Evolutionary conservation across 108 stramenopile genomes (phyloP).

Genomic region (Skeletonema marinoi): DNA sequence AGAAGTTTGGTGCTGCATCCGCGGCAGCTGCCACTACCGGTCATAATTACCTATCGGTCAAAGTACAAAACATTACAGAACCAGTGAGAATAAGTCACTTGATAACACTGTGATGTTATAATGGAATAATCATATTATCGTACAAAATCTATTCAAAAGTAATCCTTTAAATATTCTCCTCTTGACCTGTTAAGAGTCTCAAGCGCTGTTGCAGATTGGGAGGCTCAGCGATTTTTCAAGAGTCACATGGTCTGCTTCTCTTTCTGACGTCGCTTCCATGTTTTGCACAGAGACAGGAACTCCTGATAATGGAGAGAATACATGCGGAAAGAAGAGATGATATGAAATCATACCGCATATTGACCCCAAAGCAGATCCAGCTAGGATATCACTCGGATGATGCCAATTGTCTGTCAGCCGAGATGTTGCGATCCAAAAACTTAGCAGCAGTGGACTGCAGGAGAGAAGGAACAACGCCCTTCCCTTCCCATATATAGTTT

Average conservation of each 20-base stretch:
- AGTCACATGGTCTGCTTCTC: constrained; percentile 12
- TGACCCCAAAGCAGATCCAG: constrained; percentile 70
- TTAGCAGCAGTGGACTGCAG: constrained; percentile 27
- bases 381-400: constrained; percentile 80
- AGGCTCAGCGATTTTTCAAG: constrained; percentile 21
- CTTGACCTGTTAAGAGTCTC: neutral
- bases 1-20: constrained; percentile 29
- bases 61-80: constrained; percentile 13
- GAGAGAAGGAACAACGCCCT: constrained; percentile 20
- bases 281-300: constrained; percentile 49
- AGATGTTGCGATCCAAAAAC: constrained; percentile 45
- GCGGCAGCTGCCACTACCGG: constrained; percentile 33
- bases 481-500: constrained; percentile 11
- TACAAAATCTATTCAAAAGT: neutral
- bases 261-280: neutral
- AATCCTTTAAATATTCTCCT: neutral
- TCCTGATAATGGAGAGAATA: constrained; percentile 54
- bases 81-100: constrained; percentile 44
- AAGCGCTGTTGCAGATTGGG: neutral
- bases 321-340: constrained; percentile 63
- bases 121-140: neutral
- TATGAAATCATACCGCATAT: constrained; percentile 57
- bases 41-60: constrained; percentile 36
- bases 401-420: constrained; percentile 77
- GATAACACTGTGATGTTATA: constrained; percentile 26